Evolutionary conservation across 1,139 yeast species (phyloP), one percentile per base, ranked within the genome.

Genomic region (Debaryomyces sp.): DNA sequence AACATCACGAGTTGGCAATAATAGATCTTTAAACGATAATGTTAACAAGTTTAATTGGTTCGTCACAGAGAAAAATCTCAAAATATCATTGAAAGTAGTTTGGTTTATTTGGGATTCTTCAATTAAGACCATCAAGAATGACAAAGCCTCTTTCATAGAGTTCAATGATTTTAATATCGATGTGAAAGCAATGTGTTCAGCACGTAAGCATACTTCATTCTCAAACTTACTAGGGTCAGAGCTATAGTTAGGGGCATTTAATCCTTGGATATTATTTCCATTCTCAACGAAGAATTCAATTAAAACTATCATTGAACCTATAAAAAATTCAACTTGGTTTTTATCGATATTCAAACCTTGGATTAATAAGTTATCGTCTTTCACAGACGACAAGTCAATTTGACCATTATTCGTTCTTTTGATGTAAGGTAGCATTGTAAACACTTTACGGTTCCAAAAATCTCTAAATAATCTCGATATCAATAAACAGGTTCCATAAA

Each of bases 151-250:
- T 56, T 90, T 89, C 69, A 90, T 84, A 6, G 92, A 85, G 53
- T 80, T 82, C 50, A 92, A 79, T 6, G 94, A 81, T 57, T 87
- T 85, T 42, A 89, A 76, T 39, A 95, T 73, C 0, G 97, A 84
- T 27, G 87, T 85, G 56, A 94, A 82, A 8, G 96, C 96, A 59
- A 92, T 84, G 59, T 89, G 94, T 62, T 94, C 99, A 1, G 97
- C 96, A 66, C 95, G 92, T 54, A 87, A 74, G 42, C 96, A 89
- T 37, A 87, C 80, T 59, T 89, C 96, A 50, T 68, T 73, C 48
- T 75, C 80, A 55, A 73, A 71, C 54, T 73, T 77, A 30, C 67
- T 66, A 6, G 81, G 81, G 53, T 77, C 81, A 2, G 80, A 71
- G 49, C 78, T 71, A 54, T 73, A 75, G 46, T 68, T 71, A 13